phyloP scores from a whole-genome alignment of 805 yeast species.

The Starmerella stigmatis region DNA sequence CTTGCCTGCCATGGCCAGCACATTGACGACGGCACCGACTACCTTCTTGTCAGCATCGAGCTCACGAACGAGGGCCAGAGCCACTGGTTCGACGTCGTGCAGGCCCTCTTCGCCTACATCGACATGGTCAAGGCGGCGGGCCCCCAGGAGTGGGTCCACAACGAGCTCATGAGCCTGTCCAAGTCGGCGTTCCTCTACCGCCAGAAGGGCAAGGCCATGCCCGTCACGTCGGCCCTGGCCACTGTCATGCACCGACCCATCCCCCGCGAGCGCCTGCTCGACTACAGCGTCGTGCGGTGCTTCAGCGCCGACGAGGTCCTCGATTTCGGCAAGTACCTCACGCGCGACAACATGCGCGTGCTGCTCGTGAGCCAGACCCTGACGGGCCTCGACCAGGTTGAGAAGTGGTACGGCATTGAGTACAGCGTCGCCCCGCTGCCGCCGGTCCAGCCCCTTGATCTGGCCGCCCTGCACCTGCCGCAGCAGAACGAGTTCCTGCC shows the following conservation, averaged over 20 bases:
- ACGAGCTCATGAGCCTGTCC: constrained; percentile 63
- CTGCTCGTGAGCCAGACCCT: constrained; percentile 45
- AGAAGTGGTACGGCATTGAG: constrained; percentile 88
- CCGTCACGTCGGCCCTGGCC: constrained; percentile 63
- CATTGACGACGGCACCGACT: constrained; percentile 51
- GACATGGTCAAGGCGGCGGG: constrained; percentile 45
- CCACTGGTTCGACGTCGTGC: constrained; percentile 51
- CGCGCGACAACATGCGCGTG: constrained; percentile 50
- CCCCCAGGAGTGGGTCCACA: constrained; percentile 69
- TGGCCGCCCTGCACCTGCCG: constrained; percentile 49
- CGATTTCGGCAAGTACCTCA: constrained; percentile 41
- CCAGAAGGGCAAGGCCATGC: constrained; percentile 63
- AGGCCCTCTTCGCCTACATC: constrained; percentile 60
- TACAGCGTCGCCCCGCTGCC: constrained; percentile 42
- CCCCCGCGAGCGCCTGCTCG: constrained; percentile 56
- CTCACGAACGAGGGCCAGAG: constrained; percentile 58
- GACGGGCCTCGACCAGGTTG: constrained; percentile 41
- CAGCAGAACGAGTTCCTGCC: constrained; percentile 73
- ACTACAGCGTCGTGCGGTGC: constrained; percentile 45
- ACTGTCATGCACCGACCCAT: constrained; percentile 48
- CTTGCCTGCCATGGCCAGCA: constrained; percentile 57
- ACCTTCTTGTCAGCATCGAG: constrained; percentile 61
- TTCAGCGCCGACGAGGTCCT: constrained; percentile 48
- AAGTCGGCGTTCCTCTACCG: constrained; percentile 63
- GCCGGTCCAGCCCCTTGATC: not conserved